phyloP scores from a whole-genome alignment of 495 filamentous ascomycete genomes.

The Aspergillus leporis region DNA sequence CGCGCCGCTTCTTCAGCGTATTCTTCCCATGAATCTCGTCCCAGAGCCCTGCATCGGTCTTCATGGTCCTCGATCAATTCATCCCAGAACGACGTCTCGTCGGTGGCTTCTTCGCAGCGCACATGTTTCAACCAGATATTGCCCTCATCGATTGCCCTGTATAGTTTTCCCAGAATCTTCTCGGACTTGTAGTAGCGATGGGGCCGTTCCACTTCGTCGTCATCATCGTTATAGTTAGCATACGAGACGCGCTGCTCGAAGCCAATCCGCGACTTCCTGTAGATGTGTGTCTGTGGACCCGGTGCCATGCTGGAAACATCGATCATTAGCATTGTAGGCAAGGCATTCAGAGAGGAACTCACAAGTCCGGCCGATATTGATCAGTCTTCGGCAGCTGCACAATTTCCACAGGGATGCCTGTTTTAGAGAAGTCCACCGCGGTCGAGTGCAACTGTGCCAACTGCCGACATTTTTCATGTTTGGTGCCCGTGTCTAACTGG shows the following conservation, averaged over 20 bases:
- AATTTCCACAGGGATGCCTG: slow-evolving; percentile 63
- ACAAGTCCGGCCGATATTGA: slow-evolving; percentile 57
- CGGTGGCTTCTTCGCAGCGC: background rate
- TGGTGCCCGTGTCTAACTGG: slow-evolving; percentile 53
- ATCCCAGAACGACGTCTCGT: slow-evolving; percentile 20
- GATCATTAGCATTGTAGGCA: background rate
- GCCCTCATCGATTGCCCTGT: slow-evolving; percentile 71
- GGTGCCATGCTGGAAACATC: slow-evolving; percentile 51
- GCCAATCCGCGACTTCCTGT: slow-evolving; percentile 22
- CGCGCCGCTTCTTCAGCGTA: slow-evolving; percentile 40
- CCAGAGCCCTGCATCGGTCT: slow-evolving; percentile 40
- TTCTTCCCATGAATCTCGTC: slow-evolving; percentile 48
- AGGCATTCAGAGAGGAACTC: background rate
- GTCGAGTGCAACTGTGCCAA: slow-evolving; percentile 72
- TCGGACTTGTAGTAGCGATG: slow-evolving; percentile 63
- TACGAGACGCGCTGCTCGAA: slow-evolving; percentile 14
- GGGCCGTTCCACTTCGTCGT: slow-evolving; percentile 32
- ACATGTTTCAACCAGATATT: slow-evolving; percentile 57
- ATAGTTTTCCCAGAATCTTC: slow-evolving; percentile 72
- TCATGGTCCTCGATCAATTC: slow-evolving; percentile 40
- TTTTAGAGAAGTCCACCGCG: slow-evolving; percentile 83
- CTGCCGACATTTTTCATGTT: slow-evolving; percentile 55
- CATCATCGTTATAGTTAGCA: slow-evolving; percentile 47
- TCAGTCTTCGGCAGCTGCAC: slow-evolving; percentile 40
- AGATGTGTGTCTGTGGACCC: slow-evolving; percentile 58